Evolutionary conservation across 164 flowering plant genomes (phyloP).

Genomic region (Stephania cephalantha): DNA sequence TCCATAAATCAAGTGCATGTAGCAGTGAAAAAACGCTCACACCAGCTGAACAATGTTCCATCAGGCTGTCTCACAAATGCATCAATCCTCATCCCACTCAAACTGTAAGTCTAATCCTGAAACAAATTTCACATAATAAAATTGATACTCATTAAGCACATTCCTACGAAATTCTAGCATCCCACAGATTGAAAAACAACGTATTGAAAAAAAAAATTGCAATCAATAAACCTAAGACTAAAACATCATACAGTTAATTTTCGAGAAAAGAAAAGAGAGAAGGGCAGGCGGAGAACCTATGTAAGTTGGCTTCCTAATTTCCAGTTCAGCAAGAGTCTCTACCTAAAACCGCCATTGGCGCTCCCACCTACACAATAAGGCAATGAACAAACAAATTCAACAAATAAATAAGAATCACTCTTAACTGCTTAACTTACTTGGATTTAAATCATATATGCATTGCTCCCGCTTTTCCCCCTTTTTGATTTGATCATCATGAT

Average conservation of each 20-base stretch:
- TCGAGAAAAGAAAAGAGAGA: neutral
- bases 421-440: too few species aligned
- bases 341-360: constrained; percentile 59
- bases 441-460: neutral
- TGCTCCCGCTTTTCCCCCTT: too few species aligned
- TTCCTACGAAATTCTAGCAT: neutral
- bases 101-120: constrained; percentile 89
- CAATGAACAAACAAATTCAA: neutral
- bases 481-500: neutral
- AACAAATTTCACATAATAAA: neutral
- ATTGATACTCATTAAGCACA: neutral
- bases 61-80: constrained; percentile 85
- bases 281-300: constrained; percentile 40
- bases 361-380: constrained; percentile 51
- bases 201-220: neutral
- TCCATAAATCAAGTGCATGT: constrained; percentile 62
- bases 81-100: constrained; percentile 76
- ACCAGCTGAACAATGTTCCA: constrained; percentile 94
- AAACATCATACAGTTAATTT: neutral
- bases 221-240: neutral
- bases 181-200: neutral
- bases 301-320: constrained; percentile 61
- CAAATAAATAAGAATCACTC: neutral
- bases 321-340: constrained; percentile 69
- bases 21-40: constrained; percentile 81